phyloP scores from a whole-genome alignment of 148 eudicot genomes.

The Camellia sinensis region DNA sequence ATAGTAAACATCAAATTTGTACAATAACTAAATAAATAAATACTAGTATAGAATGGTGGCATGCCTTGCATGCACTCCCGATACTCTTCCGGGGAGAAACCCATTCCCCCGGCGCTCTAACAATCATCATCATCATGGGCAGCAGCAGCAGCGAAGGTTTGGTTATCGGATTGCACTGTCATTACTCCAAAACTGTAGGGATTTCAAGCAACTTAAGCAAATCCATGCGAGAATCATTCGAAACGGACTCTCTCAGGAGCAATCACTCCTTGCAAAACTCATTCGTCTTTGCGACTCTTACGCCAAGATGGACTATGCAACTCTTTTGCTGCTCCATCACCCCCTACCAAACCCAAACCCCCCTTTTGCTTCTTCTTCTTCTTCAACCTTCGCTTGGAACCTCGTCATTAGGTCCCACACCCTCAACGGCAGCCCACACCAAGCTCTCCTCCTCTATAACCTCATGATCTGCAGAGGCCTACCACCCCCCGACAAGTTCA shows the following conservation, averaged over 20 bases:
- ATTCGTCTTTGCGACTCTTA: slow-evolving; percentile 42
- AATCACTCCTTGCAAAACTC: slow-evolving; percentile 26
- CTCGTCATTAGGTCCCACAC: slow-evolving; percentile 47
- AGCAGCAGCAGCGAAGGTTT: neutral
- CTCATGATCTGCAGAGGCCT: slow-evolving; percentile 44
- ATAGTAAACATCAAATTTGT: no score
- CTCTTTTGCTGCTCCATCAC: slow-evolving; percentile 33
- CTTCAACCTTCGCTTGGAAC: slow-evolving; percentile 53
- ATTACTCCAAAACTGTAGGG: slow-evolving; percentile 41
- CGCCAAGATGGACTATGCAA: slow-evolving; percentile 40
- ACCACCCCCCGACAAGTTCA: slow-evolving; percentile 50
- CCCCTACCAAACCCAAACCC: neutral
- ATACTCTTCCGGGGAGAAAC: slow-evolving; percentile 18
- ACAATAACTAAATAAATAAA: no score
- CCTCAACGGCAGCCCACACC: slow-evolving; percentile 22
- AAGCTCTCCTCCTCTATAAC: slow-evolving; percentile 42
- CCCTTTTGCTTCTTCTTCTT: neutral
- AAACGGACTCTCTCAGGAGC: slow-evolving; percentile 26
- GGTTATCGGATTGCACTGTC: slow-evolving; percentile 23
- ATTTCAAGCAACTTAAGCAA: slow-evolving; percentile 45
- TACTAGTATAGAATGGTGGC: slow-evolving; percentile 12
- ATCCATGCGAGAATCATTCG: slow-evolving; percentile 54
- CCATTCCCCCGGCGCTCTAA: neutral
- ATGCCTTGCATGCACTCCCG: slow-evolving; percentile 16
- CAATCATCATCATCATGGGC: no score